These are phyloP conservation scores for Cladosporium sp. DNA, from an alignment of 2,329 filamentous ascomycete genomes.

Conservation along the genomic window DNA sequence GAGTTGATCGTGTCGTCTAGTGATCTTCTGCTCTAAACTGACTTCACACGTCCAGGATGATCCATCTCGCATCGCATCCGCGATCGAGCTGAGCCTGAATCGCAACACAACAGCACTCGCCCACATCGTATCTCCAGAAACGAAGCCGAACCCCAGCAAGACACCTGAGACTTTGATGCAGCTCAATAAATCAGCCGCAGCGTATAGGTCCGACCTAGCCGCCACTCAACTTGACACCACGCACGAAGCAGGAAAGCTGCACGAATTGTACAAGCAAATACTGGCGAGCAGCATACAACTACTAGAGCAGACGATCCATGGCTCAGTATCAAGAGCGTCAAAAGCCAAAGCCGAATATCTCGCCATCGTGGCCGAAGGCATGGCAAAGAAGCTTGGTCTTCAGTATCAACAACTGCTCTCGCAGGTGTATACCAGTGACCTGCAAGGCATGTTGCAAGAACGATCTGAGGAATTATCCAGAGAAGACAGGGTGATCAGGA, in stretches of 20 bases:
- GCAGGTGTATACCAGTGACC: slow-evolving; percentile 22
- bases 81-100: slow-evolving; percentile 5
- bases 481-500: slow-evolving; percentile 28
- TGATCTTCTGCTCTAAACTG: neutral
- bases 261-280: slow-evolving; percentile 34
- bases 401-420: slow-evolving; percentile 25
- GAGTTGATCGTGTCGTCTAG: neutral
- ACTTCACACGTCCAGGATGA: slow-evolving; percentile 26
- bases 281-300: slow-evolving; percentile 38
- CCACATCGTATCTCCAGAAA: slow-evolving; percentile 22
- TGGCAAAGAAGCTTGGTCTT: slow-evolving; percentile 37
- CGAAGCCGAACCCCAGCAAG: slow-evolving; percentile 12
- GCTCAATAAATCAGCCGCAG: slow-evolving; percentile 16
- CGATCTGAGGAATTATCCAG: slow-evolving; percentile 30
- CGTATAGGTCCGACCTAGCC: slow-evolving; percentile 25
- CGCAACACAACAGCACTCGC: slow-evolving; percentile 30
- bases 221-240: slow-evolving; percentile 31
- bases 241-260: slow-evolving; percentile 30
- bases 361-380: slow-evolving; percentile 37
- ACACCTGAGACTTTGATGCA: slow-evolving; percentile 16
- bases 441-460: slow-evolving; percentile 28
- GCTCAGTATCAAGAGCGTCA: slow-evolving; percentile 37
- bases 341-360: slow-evolving; percentile 43
- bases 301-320: slow-evolving; percentile 47
- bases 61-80: slow-evolving; percentile 30